These are phyloP conservation scores for Podospora bellae-mahoneyi DNA, from an alignment of 495 filamentous ascomycete genomes.

Conservation along the genomic window DNA sequence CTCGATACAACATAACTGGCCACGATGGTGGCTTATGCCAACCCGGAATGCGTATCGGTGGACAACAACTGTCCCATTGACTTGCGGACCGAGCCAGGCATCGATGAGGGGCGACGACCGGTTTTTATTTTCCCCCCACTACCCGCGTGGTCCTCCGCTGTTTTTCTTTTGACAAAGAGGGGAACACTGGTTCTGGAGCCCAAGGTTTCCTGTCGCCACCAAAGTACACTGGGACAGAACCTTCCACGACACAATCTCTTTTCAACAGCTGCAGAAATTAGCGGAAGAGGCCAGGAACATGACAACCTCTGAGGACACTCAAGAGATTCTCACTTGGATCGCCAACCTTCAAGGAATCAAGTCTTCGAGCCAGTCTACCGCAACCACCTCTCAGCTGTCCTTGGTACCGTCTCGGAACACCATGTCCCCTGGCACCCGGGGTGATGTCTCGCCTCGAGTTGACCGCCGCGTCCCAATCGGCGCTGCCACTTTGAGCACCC, in stretches of 20 bases:
- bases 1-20: slow-evolving; percentile 38
- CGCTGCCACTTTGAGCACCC: not conserved
- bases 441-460: not conserved
- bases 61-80: slow-evolving; percentile 32
- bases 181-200: slow-evolving; percentile 45
- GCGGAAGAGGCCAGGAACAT: slow-evolving; percentile 37
- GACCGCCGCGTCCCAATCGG: not conserved
- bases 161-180: slow-evolving; percentile 45
- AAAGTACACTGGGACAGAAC: slow-evolving; percentile 49
- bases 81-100: slow-evolving; percentile 31
- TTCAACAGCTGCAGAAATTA: slow-evolving; percentile 44
- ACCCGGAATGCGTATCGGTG: slow-evolving; percentile 32
- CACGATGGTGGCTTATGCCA: slow-evolving; percentile 34
- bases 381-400: slow-evolving; percentile 7
- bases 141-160: slow-evolving; percentile 46
- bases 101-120: slow-evolving; percentile 36
- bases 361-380: slow-evolving; percentile 31
- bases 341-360: slow-evolving; percentile 47
- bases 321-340: slow-evolving; percentile 54
- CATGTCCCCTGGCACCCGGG: no score
- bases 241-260: slow-evolving; percentile 40
- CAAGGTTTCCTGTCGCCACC: slow-evolving; percentile 44
- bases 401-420: not conserved
- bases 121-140: slow-evolving; percentile 39
- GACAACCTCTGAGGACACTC: slow-evolving; percentile 37